Conservation (phyloP, 1,284 basidiomycete genomes). For the Apiotrichum domesticum region DNA sequence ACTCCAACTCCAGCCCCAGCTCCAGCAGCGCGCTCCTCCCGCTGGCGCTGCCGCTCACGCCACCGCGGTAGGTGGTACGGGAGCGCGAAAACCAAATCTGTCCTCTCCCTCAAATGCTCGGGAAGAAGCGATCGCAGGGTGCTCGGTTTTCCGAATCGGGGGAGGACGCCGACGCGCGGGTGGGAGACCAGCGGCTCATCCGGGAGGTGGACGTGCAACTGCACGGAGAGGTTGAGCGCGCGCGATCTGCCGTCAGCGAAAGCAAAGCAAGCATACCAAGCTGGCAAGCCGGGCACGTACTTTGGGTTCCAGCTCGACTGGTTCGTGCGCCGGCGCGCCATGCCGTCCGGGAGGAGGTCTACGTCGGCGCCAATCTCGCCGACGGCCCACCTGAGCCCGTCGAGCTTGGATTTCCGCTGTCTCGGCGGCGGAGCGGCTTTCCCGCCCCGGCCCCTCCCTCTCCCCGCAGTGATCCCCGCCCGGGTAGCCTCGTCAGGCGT, state of each 20-base stretch:
- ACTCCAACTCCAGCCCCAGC: no score
- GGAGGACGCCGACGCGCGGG: conserved; percentile 25
- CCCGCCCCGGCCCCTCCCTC: conserved; percentile 32
- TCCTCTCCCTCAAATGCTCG: not conserved
- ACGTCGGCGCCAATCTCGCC: conserved; percentile 59
- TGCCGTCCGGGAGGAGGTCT: conserved; percentile 70
- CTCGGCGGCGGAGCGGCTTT: conserved; percentile 22
- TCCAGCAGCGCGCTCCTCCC: not conserved
- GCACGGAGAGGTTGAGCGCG: conserved; percentile 63
- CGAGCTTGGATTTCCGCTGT: conserved; percentile 50
- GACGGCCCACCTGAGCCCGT: conserved; percentile 61
- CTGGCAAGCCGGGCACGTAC: conserved; percentile 45
- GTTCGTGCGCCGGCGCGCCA: conserved; percentile 68
- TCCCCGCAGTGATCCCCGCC: not conserved
- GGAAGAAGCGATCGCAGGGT: conserved; percentile 24
- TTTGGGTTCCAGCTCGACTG: conserved; percentile 73
- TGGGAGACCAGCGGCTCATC: conserved; percentile 10
- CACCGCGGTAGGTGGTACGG: conserved; percentile 27
- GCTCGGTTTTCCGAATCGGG: conserved; percentile 5
- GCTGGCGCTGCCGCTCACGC: conserved; percentile 6
- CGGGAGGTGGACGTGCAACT: conserved; percentile 48
- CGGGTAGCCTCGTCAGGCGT: conserved; percentile 30
- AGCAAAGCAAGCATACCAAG: not conserved
- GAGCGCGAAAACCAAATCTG: conserved; percentile 15
- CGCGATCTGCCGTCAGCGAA: conserved; percentile 24